Evolutionary conservation across 768 basidiomycete genomes (phyloP), one percentile per base, ranked within the genome.

Genomic region (Suillus sp.): DNA sequence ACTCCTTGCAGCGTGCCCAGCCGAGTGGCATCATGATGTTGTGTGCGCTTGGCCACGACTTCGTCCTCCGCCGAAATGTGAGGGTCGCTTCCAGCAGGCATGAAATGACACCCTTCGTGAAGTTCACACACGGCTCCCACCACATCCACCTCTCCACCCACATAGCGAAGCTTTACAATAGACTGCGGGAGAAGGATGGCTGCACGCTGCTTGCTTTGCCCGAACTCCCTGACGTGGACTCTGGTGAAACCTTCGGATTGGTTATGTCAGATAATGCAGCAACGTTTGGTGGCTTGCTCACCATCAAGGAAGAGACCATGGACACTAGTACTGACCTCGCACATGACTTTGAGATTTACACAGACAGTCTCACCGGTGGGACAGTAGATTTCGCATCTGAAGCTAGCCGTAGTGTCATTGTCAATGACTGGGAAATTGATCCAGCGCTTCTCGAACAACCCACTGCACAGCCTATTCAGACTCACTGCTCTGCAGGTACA

Each of bases 11-110:
- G 58, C 57, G 65, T 0, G 51, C 68, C 0, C 59, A 66, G 14
- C 67, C 74, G 0, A 70, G 72, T 45, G 71, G 75, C 1, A 55
- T 77, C 0, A 66, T 61, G 10, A 59, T 68, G 20, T 53, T 75
- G 13, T 13, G 47, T 0, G 45, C 62, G 0, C 69, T 75, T 0
- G 13, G 63, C 2, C 67, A 69, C 5, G 69, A 76, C 63, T 69
- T 67, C 25, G 67, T 74, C 3, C 65, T 70, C 7, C 65, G 66
- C 1, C 55, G 66, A 0, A 76, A 76, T 27, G 38, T 71, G 1
- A 59, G 66, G 1, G 32, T 71, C 2, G 66, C 62, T 25, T 18
- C 37, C 37, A 50, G 43, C 13, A 42, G 53, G 14, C 20, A 0
- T 18, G n/a, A 58, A 9, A 20, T 54, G 3, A 13, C 58, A 0